These are phyloP conservation scores for Alternaria burnsii DNA, from an alignment of 2,329 filamentous ascomycete genomes.

Conservation along the genomic window DNA sequence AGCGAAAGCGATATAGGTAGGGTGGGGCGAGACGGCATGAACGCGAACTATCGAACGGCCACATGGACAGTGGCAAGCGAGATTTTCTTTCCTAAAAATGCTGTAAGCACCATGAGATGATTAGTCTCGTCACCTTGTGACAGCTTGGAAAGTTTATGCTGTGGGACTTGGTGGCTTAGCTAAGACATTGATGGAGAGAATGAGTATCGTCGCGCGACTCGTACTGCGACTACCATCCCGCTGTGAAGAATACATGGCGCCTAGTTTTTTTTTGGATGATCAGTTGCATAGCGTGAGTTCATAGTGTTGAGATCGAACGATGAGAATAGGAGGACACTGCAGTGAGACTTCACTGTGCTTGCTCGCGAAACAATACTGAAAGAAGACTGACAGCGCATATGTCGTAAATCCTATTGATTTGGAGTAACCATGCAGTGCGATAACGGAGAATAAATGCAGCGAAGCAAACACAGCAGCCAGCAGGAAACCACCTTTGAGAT, in stretches of 20 bases:
- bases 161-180: constrained; percentile 7
- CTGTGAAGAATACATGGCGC: neutral
- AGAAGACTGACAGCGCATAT: constrained; percentile 10
- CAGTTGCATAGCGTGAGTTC: neutral
- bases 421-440: constrained; percentile 6
- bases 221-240: neutral
- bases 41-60: constrained; percentile 1
- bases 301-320: constrained; percentile 1
- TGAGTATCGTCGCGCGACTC: neutral
- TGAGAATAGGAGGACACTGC: neutral
- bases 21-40: constrained; percentile 8
- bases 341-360: constrained; percentile 1
- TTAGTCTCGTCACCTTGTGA: neutral
- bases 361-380: neutral
- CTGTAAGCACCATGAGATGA: neutral
- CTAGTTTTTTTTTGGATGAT: neutral
- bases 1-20: neutral
- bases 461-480: neutral
- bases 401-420: constrained; percentile 1
- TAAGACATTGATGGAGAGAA: neutral
- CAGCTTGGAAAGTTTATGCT: constrained; percentile 14
- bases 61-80: constrained; percentile 6
- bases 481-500: neutral
- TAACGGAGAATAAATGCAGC: neutral
- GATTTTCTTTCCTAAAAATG: neutral